phyloP scores from a whole-genome alignment of 148 eudicot species.

The Fagopyrum homotropicum region DNA sequence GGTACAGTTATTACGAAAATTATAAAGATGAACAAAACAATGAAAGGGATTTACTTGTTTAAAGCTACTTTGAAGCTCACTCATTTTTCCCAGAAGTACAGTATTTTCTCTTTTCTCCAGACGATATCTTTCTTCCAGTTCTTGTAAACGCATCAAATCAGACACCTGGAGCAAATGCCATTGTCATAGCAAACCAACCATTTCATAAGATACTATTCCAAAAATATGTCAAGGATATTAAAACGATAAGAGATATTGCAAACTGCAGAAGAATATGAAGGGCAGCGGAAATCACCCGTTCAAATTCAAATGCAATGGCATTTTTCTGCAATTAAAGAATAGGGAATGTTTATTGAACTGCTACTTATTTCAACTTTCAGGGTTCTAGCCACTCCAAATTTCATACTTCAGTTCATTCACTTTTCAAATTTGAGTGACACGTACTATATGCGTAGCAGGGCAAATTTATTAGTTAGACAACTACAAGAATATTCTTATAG shows the following conservation, averaged over 20 bases:
- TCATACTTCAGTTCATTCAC: too few species aligned
- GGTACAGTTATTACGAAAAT: background rate
- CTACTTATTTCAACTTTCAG: too few species aligned
- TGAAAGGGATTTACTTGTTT: background rate
- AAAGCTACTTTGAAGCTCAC: constrained; percentile 8
- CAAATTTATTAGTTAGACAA: too few species aligned
- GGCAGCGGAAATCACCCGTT: too few species aligned
- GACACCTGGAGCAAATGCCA: constrained; percentile 1
- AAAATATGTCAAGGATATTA: background rate
- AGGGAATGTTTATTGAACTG: too few species aligned
- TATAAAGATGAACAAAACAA: background rate
- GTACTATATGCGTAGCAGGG: too few species aligned
- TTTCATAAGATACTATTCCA: background rate
- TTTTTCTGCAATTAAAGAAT: too few species aligned
- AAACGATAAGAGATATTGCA: background rate
- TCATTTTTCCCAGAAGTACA: background rate
- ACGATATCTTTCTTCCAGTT: constrained; percentile 4
- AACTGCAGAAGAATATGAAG: too few species aligned
- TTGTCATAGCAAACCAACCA: background rate
- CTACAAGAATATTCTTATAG: too few species aligned
- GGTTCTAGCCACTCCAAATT: too few species aligned
- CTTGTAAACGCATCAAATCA: background rate
- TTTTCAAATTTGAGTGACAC: too few species aligned
- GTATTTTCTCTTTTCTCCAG: background rate
- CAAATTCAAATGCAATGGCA: too few species aligned